These are phyloP conservation scores for Dicorynia guianensis DNA, from an alignment of 306 rosid genomes.

Conservation along the genomic window DNA sequence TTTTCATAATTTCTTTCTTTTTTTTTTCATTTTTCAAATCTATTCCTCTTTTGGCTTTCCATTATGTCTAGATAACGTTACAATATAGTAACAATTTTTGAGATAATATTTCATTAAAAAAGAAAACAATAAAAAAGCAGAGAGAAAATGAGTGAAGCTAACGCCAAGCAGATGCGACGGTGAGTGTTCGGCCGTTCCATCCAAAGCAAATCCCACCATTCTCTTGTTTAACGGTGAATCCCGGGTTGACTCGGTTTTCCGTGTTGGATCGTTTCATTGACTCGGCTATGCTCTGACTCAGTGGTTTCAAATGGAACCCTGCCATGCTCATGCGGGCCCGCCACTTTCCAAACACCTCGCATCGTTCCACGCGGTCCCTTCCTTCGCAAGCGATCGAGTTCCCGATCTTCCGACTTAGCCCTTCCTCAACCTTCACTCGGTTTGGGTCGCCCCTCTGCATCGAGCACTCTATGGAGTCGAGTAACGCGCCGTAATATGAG, in stretches of 20 bases:
- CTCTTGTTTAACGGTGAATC: conserved; percentile 71
- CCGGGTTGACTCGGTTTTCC: conserved; percentile 55
- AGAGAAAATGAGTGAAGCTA: conserved; percentile 52
- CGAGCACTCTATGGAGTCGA: conserved; percentile 66
- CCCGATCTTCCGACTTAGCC: conserved; percentile 61
- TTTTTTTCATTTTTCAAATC: conserved; percentile 28
- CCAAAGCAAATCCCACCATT: conserved; percentile 83
- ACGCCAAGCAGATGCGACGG: conserved; percentile 98
- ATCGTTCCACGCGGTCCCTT: conserved; percentile 84
- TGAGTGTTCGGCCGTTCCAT: conserved; percentile 87
- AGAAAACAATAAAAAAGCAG: not conserved
- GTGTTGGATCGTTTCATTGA: conserved; percentile 44
- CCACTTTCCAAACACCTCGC: conserved; percentile 97
- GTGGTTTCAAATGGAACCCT: conserved; percentile 68
- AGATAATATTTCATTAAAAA: conserved; percentile 44
- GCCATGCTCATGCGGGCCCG: conserved; percentile 95
- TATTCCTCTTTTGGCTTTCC: conserved; percentile 49
- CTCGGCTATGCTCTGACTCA: conserved; percentile 71
- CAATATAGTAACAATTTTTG: conserved; percentile 54
- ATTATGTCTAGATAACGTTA: conserved; percentile 68
- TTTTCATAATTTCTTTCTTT: not conserved
- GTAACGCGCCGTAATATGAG: conserved; percentile 59
- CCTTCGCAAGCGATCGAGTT: conserved; percentile 92
- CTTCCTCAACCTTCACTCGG: conserved; percentile 64
- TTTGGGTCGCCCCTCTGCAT: conserved; percentile 36